A percentile compares a stretch with the other conserved stretches of the same genome.
Conservation (phyloP, 2,329 filamentous ascomycete species). For the Fusarium gaditjirri region DNA sequence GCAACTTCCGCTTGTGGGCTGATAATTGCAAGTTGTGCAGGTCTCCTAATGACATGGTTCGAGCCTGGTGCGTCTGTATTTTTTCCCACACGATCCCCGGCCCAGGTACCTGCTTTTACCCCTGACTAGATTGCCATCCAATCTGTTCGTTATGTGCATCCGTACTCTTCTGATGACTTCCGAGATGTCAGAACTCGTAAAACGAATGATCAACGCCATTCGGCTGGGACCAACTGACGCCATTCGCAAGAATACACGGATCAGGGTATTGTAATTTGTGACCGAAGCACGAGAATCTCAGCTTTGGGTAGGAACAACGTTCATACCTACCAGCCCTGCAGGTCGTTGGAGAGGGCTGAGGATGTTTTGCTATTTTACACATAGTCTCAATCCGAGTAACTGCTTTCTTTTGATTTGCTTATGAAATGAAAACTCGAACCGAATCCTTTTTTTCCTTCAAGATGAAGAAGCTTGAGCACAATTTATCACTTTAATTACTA, state of each 20-base stretch:
- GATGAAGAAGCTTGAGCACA: background rate
- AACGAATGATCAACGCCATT: conserved; percentile 10
- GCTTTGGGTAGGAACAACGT: background rate
- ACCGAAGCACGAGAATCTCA: background rate
- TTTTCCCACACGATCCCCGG: conserved; percentile 8
- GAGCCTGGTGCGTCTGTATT: conserved; percentile 25
- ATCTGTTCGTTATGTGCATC: conserved; percentile 8
- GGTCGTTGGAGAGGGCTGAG: background rate
- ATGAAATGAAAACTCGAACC: background rate
- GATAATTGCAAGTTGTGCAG: conserved; percentile 17
- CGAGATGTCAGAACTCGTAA: conserved; percentile 5
- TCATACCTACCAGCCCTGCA: background rate
- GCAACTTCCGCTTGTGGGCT: conserved; percentile 32
- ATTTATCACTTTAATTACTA: background rate
- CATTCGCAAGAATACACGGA: conserved; percentile 17
- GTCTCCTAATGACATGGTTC: conserved; percentile 31
- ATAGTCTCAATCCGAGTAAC: background rate
- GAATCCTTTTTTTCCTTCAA: too few relatives aligned
- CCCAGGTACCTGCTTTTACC: conserved; percentile 19
- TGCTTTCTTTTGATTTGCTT: background rate
- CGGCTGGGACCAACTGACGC: conserved; percentile 22
- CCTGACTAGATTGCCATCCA: conserved; percentile 13
- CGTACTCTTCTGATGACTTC: conserved; percentile 7
- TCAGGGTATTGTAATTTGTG: background rate
- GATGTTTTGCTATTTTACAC: background rate